Base-by-base conservation (phyloP, 1,139 yeast species). In the Saccharomyces pastorianus region DNA sequence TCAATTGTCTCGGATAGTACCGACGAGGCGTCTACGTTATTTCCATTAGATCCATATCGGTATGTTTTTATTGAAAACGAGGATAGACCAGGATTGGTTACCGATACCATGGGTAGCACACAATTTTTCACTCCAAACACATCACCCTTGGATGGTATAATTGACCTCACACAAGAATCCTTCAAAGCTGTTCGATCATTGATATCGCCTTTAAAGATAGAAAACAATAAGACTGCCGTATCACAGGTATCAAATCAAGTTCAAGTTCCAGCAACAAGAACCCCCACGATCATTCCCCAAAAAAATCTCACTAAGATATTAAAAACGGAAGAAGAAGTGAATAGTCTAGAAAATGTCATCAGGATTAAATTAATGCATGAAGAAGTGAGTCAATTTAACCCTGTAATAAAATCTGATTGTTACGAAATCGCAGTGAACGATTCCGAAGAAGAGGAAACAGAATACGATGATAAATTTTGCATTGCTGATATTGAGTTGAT, bases 241-340 rank as follows among this genome's bases (percentile, higher is more conserved):
- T 34, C 42, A 34, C 42, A 34, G 17, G 25, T 34, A 48, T 42
- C 51, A 2, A 46, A 55, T 4, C 41, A 46, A 23, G 53, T 66
- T 9, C 67, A 67, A 53, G 66, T 67, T 8, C 69, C 70, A 11
- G 69, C 68, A 7, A 65, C 69, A 6, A 61, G 68, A 52, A 55
- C 60, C 1, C 52, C 67, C 2, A 64, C 68, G 1, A 23, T 47
- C 1, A 41, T 47, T 17, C 28, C 42, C 20, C 42, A 34, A 34
- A 34, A 34, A n/a, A 34, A 34, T 14, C 42, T 34, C 1, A 34
- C 13, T 7, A 34, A 8, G 7, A 14, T 9, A 34, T 29, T 26
- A 32, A 48, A 8, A 46, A 25, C 32, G 48, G n/a, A 26, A 28
- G 31, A 27, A 48, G 48, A 28, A 34, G 7, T 3, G 6, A 14